These are phyloP conservation scores for Blastomyces percursus DNA, from an alignment of 2,329 filamentous ascomycete genomes.

Conservation along the genomic window DNA sequence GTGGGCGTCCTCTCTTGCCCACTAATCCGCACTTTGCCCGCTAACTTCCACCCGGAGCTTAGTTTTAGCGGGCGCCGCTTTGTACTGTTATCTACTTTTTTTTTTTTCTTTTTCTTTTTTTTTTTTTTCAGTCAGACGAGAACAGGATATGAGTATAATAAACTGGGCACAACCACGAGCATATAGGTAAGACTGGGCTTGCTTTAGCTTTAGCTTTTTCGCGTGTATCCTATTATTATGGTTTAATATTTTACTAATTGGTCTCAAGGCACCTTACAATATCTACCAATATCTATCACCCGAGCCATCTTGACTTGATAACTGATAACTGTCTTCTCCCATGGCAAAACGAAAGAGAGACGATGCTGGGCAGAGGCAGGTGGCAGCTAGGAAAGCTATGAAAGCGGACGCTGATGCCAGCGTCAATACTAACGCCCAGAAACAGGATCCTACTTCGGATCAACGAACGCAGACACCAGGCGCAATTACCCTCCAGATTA, in stretches of 20 bases:
- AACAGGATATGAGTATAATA: background rate
- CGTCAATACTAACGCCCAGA: slow-evolving; percentile 8
- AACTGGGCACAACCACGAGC: background rate
- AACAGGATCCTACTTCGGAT: slow-evolving; percentile 13
- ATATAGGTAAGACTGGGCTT: background rate
- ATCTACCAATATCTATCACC: background rate
- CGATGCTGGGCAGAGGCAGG: slow-evolving; percentile 19
- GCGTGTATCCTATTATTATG: background rate
- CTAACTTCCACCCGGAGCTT: background rate
- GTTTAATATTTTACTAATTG: background rate
- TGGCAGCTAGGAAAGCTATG: slow-evolving; percentile 24
- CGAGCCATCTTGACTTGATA: slow-evolving; percentile 17
- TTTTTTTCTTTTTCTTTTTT: background rate
- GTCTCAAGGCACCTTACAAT: background rate
- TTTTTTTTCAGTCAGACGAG: background rate
- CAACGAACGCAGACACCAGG: slow-evolving; percentile 19
- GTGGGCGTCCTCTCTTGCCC: too few relatives aligned
- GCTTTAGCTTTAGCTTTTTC: background rate
- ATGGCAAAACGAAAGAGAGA: slow-evolving; percentile 38
- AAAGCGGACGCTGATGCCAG: slow-evolving; percentile 19
- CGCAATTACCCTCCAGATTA: slow-evolving; percentile 62
- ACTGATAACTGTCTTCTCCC: too few relatives aligned
- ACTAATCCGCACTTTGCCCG: too few relatives aligned
- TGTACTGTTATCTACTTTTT: background rate
- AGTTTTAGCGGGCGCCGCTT: slow-evolving; percentile 6